Conservation (phyloP, 345 rosid genomes). For the Clausena lansium region DNA sequence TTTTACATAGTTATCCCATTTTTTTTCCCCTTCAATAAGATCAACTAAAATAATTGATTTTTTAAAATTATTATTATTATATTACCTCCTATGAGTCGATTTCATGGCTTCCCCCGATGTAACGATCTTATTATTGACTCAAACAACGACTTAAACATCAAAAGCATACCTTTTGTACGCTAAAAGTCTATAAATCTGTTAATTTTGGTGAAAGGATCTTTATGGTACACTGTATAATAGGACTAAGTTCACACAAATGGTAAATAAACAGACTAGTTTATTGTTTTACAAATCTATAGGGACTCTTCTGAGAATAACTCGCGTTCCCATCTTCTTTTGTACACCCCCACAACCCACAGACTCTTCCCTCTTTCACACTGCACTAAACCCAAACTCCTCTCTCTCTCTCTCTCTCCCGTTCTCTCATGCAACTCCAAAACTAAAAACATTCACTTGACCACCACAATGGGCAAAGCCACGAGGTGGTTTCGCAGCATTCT, state of each 20-base stretch:
- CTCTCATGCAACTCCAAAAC: conserved; percentile 5
- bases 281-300: background rate
- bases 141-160: too few relatives aligned
- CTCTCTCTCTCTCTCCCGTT: background rate
- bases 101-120: too few relatives aligned
- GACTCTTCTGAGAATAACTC: background rate
- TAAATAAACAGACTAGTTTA: background rate
- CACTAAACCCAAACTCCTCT: background rate
- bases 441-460: background rate
- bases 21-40: too few relatives aligned
- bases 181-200: too few relatives aligned
- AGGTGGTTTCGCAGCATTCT: conserved; percentile 71
- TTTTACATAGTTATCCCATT: too few relatives aligned
- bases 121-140: too few relatives aligned
- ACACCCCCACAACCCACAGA: background rate
- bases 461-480: conserved; percentile 76
- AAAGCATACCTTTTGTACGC: too few relatives aligned
- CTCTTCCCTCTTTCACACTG: background rate
- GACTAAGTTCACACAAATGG: background rate
- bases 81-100: too few relatives aligned
- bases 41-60: too few relatives aligned
- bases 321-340: background rate
- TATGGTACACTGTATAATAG: background rate
- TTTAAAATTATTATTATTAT: too few relatives aligned
- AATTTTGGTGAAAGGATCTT: background rate